phyloP scores from a whole-genome alignment of 2,329 filamentous ascomycete genomes.

The Cercospora zeina region DNA sequence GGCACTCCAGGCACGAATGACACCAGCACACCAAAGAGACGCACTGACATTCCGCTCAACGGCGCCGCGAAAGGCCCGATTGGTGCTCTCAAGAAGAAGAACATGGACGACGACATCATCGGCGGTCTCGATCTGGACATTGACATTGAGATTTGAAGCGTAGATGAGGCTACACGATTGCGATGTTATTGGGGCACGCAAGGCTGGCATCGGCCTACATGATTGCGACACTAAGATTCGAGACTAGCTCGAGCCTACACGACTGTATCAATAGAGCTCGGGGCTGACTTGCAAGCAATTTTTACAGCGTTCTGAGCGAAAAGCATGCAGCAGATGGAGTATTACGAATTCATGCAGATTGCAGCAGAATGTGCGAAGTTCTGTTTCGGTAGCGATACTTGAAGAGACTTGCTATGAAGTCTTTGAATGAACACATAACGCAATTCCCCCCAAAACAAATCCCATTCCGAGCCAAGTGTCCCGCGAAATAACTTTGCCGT shows the following conservation, averaged over 20 bases:
- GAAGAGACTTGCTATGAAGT: slow-evolving; percentile 26
- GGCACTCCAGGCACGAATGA: slow-evolving; percentile 52
- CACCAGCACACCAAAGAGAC: slow-evolving; percentile 40
- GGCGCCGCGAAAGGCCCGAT: slow-evolving; percentile 55
- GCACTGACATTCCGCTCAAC: slow-evolving; percentile 42
- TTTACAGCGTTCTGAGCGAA: slow-evolving; percentile 16
- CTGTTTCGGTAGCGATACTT: background rate
- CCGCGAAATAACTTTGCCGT: slow-evolving; percentile 83
- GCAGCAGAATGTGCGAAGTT: background rate
- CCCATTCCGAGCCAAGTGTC: slow-evolving; percentile 83
- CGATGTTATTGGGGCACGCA: background rate
- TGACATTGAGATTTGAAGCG: slow-evolving; percentile 74
- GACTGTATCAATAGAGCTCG: slow-evolving; percentile 10
- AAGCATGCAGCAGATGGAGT: background rate
- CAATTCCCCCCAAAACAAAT: slow-evolving; percentile 77
- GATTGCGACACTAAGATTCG: background rate
- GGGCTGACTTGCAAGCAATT: background rate
- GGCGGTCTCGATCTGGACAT: slow-evolving; percentile 85
- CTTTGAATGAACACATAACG: slow-evolving; percentile 70
- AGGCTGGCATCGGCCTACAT: background rate
- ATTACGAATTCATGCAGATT: background rate
- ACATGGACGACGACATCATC: slow-evolving; percentile 91
- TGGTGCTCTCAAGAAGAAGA: slow-evolving; percentile 56
- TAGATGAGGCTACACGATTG: background rate
- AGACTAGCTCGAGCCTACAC: background rate